Evolutionary conservation across 2,329 filamentous ascomycete genomes (phyloP).

Genomic region (Kalmusia sp.): DNA sequence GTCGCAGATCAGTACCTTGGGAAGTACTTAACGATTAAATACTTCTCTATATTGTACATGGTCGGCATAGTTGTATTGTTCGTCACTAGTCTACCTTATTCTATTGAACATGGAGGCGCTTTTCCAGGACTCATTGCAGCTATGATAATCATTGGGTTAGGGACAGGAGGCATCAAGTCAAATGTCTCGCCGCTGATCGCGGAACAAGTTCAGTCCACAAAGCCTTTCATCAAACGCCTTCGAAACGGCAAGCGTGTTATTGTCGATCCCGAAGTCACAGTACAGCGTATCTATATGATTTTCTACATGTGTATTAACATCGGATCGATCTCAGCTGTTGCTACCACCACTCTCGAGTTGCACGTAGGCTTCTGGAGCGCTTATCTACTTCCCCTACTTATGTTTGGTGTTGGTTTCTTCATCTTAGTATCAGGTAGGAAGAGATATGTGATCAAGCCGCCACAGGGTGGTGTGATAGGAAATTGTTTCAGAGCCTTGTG

Average conservation of each 20-base stretch:
- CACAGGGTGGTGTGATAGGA: constrained; percentile 45
- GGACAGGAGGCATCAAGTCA: constrained; percentile 82
- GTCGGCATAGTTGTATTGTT: constrained; percentile 72
- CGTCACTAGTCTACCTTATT: constrained; percentile 67
- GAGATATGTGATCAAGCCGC: constrained; percentile 45
- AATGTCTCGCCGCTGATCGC: constrained; percentile 68
- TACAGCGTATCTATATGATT: constrained; percentile 62
- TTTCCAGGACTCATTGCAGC: constrained; percentile 70
- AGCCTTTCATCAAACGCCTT: constrained; percentile 48
- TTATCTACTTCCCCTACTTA: constrained; percentile 67
- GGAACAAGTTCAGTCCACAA: constrained; percentile 54
- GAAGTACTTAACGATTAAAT: constrained; percentile 73
- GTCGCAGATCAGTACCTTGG: constrained; percentile 73
- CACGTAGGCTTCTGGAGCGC: constrained; percentile 75
- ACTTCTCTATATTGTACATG: constrained; percentile 69
- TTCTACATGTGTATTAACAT: constrained; percentile 78
- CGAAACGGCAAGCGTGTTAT: constrained; percentile 50
- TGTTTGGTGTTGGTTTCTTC: constrained; percentile 70
- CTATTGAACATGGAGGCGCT: constrained; percentile 66
- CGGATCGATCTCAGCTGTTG: constrained; percentile 72
- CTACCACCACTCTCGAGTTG: constrained; percentile 73
- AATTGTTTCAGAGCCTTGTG: constrained; percentile 64
- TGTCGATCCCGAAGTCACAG: constrained; percentile 54
- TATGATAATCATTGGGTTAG: constrained; percentile 73
- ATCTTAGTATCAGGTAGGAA: constrained; percentile 51